Percentiles rank a stretch among this genome's conserved stretches.
Evolutionary conservation across 2,329 filamentous ascomycete species (phyloP).

Genomic region (Pleomassaria siparia): DNA sequence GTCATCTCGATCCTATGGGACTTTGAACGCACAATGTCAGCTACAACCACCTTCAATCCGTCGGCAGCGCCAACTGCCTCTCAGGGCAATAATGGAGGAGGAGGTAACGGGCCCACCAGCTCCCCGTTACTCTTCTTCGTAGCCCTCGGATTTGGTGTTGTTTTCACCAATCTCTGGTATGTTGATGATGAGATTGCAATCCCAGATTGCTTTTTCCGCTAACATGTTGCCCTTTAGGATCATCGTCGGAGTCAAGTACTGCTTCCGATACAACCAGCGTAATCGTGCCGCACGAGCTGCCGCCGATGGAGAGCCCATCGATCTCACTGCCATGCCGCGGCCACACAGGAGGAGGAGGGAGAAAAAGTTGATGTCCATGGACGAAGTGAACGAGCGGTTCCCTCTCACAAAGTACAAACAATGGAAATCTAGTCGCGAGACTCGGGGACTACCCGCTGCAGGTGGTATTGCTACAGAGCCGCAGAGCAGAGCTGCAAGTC

Average conservation of each 20-base stretch:
- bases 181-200: conserved; percentile 32
- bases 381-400: conserved; percentile 97
- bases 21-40: conserved; percentile 20
- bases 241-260: conserved; percentile 99
- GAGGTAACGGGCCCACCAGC: conserved; percentile 57
- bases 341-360: conserved; percentile 85
- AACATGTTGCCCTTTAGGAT: conserved; percentile 66
- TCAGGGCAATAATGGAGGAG: too few species aligned
- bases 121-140: conserved; percentile 89
- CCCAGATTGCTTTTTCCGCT: conserved; percentile 14
- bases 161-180: conserved; percentile 98
- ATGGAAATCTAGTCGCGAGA: conserved; percentile 83
- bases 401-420: conserved; percentile 95
- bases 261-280: conserved; percentile 95
- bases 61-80: conserved; percentile 6
- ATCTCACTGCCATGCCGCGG: conserved; percentile 79
- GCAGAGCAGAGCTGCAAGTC: conserved; percentile 70
- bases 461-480: conserved; percentile 76
- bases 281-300: conserved; percentile 76
- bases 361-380: conserved; percentile 99
- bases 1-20: conserved; percentile 20
- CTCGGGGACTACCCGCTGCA: conserved; percentile 77
- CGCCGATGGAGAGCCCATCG: conserved; percentile 80
- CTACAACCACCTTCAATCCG: conserved; percentile 11
- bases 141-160: conserved; percentile 92